These are phyloP conservation scores for Fusarium transvaalense DNA, from an alignment of 2,329 filamentous ascomycete genomes.

Conservation along the genomic window DNA sequence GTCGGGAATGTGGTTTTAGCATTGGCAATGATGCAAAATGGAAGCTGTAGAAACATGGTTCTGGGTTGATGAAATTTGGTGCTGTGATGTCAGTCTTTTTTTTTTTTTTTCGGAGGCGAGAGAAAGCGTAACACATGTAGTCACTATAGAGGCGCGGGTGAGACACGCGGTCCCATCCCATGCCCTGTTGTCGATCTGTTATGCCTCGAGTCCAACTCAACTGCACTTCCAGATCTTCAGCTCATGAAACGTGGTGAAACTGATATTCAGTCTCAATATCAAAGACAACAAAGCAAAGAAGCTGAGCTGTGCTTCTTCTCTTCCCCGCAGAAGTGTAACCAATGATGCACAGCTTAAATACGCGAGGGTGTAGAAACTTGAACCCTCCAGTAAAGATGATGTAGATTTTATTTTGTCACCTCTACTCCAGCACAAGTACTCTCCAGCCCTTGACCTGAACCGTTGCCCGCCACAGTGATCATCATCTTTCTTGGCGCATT, in stretches of 20 bases:
- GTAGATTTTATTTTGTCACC: slow-evolving; percentile 28
- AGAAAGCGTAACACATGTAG: neutral
- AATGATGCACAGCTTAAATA: slow-evolving; percentile 27
- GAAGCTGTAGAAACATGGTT: slow-evolving; percentile 8
- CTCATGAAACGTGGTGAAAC: slow-evolving; percentile 39
- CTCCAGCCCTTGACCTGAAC: neutral
- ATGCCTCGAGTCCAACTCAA: slow-evolving; percentile 9
- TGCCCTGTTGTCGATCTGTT: slow-evolving; percentile 30
- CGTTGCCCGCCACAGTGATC: slow-evolving; percentile 38
- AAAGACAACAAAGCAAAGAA: slow-evolving; percentile 5
- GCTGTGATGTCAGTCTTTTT: slow-evolving; percentile 33
- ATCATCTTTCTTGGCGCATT: slow-evolving; percentile 34
- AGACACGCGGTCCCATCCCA: slow-evolving; percentile 8
- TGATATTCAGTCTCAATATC: slow-evolving; percentile 10
- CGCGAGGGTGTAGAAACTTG: neutral
- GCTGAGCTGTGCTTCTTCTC: neutral
- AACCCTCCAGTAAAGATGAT: slow-evolving; percentile 1
- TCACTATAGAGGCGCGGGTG: slow-evolving; percentile 5
- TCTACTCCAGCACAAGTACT: slow-evolving; percentile 2
- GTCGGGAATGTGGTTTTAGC: neutral
- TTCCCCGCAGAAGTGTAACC: slow-evolving; percentile 24
- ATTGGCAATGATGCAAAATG: slow-evolving; percentile 4
- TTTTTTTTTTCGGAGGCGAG: neutral
- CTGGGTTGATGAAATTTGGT: neutral
- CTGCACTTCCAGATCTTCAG: slow-evolving; percentile 9